phyloP scores from a whole-genome alignment of 192 early-diverging fungal genomes.

The Podila epigama region DNA sequence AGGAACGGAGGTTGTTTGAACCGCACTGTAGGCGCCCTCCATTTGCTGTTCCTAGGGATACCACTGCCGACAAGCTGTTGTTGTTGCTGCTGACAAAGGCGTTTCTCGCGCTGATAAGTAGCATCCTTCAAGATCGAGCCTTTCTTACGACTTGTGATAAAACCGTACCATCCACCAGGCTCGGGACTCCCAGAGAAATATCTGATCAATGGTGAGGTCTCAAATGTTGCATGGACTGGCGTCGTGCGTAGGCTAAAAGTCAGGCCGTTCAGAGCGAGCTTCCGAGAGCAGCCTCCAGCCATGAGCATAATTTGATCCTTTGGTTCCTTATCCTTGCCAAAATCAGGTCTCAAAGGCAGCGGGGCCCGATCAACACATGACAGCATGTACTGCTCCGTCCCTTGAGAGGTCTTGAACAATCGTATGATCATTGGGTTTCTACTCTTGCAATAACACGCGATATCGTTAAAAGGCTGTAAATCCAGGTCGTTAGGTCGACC shows the following conservation, averaged over 20 bases:
- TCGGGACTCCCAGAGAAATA: not conserved
- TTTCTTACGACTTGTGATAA: not conserved
- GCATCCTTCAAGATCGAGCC: not conserved
- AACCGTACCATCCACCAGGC: too few species aligned
- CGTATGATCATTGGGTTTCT: conserved; percentile 13
- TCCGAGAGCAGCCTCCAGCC: not conserved
- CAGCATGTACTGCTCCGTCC: not conserved
- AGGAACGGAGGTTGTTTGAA: too few species aligned
- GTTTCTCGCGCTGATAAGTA: too few species aligned
- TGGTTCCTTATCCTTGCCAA: too few species aligned
- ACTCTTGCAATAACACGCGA: conserved; percentile 23
- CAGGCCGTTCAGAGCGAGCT: not conserved
- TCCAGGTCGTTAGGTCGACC: conserved; percentile 6
- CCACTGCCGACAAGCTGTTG: too few species aligned
- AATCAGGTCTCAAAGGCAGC: not conserved
- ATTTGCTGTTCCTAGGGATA: too few species aligned
- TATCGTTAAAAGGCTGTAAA: conserved; percentile 13
- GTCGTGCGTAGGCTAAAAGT: not conserved
- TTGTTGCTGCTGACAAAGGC: too few species aligned
- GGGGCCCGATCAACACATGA: not conserved
- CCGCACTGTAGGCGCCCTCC: too few species aligned
- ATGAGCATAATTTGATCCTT: not conserved
- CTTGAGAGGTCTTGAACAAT: not conserved
- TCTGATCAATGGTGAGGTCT: not conserved
- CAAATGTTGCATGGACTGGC: not conserved